Evolutionary conservation across 495 filamentous ascomycete species (phyloP), one percentile per base, ranked within the genome.

Genomic region (Paragyromitra xinjiangensis): DNA sequence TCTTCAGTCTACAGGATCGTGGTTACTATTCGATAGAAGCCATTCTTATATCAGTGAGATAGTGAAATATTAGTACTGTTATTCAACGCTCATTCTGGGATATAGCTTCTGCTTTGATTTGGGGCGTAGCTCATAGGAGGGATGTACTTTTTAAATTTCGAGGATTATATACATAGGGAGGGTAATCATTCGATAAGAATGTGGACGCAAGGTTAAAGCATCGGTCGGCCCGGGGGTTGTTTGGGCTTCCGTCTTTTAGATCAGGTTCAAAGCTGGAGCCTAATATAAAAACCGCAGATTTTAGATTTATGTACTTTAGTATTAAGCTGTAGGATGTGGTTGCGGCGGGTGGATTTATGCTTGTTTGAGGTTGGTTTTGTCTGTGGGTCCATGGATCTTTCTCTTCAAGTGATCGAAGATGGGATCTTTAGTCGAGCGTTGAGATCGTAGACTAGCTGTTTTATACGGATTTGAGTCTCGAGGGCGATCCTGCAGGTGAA

Each of bases 281-380:
- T 0, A 37, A 55, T 24, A 19, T n/a, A 22, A 40, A 40, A 34
- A 24, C 64, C 24, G 26, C 16, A 34, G n/a, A 6, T 37, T n/a
- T 26, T n/a, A 53, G 64, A 24, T 7, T 37, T 67, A 55, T 29
- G 29, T 34, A 3, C 19, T 29, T 11, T 5, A 11, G 34, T 1
- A 14, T 26, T 67, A 67, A 53, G 34, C 2, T 37, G 29, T 34
- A 3, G 11, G 29, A 24, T 24, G 44, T 51, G 29, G 29, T 34
- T 34, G 29, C 29, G 29, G 29, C 29, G 29, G 3, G 2, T 34
- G 44, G 9, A 22, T 53, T 53, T 53, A 8, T 67, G n/a, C n/a
- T 67, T 0, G 45, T 51, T 51, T 55, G 65, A 66, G 24, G 24
- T 40, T 62, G 12, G 44, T 29, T 26, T 51, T 24, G 56, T 44